Evolutionary conservation across 768 basidiomycete species (phyloP), one percentile per base, ranked within the genome.

Genomic region (Phaeotremella skinneri): DNA sequence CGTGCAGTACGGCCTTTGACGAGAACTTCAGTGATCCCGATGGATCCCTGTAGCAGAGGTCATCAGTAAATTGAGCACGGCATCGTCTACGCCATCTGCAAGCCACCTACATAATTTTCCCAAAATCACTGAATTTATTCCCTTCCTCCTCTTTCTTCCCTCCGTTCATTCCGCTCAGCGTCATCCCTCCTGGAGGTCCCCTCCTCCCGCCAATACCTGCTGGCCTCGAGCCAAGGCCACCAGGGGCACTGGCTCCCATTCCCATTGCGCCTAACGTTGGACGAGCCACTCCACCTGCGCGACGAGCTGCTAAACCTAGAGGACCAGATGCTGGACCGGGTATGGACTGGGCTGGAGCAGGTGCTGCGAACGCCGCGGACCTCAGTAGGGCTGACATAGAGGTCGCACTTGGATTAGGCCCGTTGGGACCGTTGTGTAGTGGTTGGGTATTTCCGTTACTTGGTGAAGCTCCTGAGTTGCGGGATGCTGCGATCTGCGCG

Each of bases 11-110:
- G 3, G 96, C 96, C 74, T 97, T 98, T 53, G 89, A 90, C 23
- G 83, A 84, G 71, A 98, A 99, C 72, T 90, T 91, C 66, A 99
- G 86, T 0, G 86, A 86, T n/a, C 96, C 96, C 1, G 90, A 92
- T 0, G 93, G 91, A 80, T 99, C 94, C 61, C 92, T 96, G 70
- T 2, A 61, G n/a, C 53, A 50, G 49, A 52, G 26, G 34, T 31
- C 17, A 47, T 29, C 39, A 52, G 54, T 54, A 49, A 56, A 59
- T 27, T 26, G 5, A 0, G 43, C 14, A 51, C 27, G 50, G 34
- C 2, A 1, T 13, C 1, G 30, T 29, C 49, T 43, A 63, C 31
- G 26, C 50, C 57, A 66, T 47, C 37, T 23, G n/a, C 1, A 17
- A 23, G 25, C 20, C n/a, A 83, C 89, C 48, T 81, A 93, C 90